Percentiles rank a stretch among this genome's conserved stretches.
These are phyloP conservation scores for Megacollybia marginata DNA, from an alignment of 768 basidiomycete species.

Conservation along the genomic window DNA sequence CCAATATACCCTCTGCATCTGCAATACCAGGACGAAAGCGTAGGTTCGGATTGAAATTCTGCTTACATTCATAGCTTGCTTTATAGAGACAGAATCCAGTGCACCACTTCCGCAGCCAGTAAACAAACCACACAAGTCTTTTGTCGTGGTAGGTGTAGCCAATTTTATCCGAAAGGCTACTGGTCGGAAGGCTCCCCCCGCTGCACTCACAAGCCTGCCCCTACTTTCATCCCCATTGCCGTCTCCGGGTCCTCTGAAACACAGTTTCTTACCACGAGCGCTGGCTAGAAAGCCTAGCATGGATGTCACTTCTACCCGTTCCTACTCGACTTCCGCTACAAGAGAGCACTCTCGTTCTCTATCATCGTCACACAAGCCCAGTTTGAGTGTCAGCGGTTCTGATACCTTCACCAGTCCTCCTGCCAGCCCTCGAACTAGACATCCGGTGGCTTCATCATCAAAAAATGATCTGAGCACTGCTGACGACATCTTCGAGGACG, in stretches of 20 bases:
- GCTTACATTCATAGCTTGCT: no score
- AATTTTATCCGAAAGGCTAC: constrained; percentile 33
- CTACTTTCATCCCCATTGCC: constrained; percentile 3
- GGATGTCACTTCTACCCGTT: neutral
- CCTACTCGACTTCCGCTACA: constrained; percentile 11
- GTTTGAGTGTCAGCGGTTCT: neutral
- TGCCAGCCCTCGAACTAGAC: neutral
- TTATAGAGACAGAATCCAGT: neutral
- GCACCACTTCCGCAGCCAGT: constrained; percentile 2
- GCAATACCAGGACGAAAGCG: no score
- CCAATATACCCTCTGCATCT: neutral
- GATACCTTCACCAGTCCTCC: neutral
- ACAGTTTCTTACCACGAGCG: constrained; percentile 6
- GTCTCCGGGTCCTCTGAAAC: constrained; percentile 1
- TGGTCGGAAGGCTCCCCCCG: constrained; percentile 18
- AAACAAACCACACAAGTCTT: neutral
- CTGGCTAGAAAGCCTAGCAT: constrained; percentile 22
- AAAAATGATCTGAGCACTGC: constrained; percentile 1
- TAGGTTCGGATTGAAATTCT: no score
- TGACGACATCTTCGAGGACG: constrained; percentile 44
- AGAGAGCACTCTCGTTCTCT: constrained; percentile 8
- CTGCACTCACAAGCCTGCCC: constrained; percentile 1
- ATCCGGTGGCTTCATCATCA: neutral
- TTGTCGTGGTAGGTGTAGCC: constrained; percentile 18
- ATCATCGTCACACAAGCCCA: constrained; percentile 2